phyloP scores from a whole-genome alignment of 306 rosid species.

The Sicyos baderoa region DNA sequence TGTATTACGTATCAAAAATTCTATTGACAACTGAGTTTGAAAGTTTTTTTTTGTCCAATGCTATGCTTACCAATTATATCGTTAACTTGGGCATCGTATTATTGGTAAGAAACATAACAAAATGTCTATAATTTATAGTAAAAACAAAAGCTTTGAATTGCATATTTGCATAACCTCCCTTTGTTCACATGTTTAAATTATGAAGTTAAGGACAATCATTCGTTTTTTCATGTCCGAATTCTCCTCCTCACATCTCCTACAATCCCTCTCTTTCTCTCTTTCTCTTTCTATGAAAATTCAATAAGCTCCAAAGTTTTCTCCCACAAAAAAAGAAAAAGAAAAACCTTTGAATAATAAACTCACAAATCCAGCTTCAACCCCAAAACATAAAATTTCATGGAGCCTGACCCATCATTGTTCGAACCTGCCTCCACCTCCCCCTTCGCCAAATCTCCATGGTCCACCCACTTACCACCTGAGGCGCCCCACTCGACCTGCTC shows the following conservation, averaged over 20 bases:
- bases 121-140: too few species aligned
- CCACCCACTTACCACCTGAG: conserved; percentile 31
- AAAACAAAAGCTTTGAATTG: too few species aligned
- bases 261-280: neutral
- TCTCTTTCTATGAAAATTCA: neutral
- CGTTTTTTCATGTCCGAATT: neutral
- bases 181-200: too few species aligned
- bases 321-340: neutral
- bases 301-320: neutral
- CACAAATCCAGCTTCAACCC: too few species aligned
- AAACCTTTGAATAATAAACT: too few species aligned
- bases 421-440: conserved; percentile 37
- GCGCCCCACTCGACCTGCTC: neutral
- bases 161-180: too few species aligned
- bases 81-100: too few species aligned
- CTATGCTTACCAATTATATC: too few species aligned
- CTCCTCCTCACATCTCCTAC: neutral
- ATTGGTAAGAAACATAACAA: too few species aligned
- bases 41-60: too few species aligned
- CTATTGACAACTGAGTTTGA: too few species aligned
- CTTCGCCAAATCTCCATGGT: conserved; percentile 67
- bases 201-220: neutral
- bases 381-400: conserved; percentile 11
- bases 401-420: neutral
- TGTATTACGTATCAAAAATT: too few species aligned